Evolutionary conservation across 805 yeast genomes (phyloP), one percentile per base, ranked within the genome.

Genomic region (Maudiozyma barnettii): DNA sequence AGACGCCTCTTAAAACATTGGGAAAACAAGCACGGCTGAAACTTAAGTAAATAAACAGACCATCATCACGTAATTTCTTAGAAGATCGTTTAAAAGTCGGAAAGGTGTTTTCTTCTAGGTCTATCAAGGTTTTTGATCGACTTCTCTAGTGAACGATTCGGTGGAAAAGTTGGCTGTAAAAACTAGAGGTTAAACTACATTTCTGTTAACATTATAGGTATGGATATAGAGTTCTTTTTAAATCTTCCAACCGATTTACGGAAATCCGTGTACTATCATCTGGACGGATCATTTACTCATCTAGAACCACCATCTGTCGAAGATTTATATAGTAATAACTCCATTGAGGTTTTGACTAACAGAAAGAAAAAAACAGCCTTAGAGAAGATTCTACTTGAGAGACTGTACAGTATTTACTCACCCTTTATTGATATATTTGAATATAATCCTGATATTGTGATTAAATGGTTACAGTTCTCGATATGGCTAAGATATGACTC

Each of bases 401-500:
- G 33, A n/a, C 41, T 54, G 21, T 50, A 54, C 22, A 49, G 45
- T 1, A 44, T 51, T 14, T 59, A 54, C 40, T 43, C 52, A 8
- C 49, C 54, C 12, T 61, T 54, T 46, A 43, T 61, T 12, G 51
- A 50, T 12, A 50, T 58, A 18, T 63, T 61, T 48, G 61, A 55
- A 37, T 55, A 60, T 41, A 40, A 52, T n/a, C 57, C 57, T 1
- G 47, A 48, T 5, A 44, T 61, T 19, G 44, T 61, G 3, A 49
- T 47, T 13, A 26, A 47, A 13, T 64, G 67, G 66, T 42, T 60
- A 4, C 49, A 49, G 5, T 57, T 53, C 45, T 48, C 60, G 3
- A 38, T 53, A 2, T 59, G 64, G 61, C 43, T 63, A 18, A 44
- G 62, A 16, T 63, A 58, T 45, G 68, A 64, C 47, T 46, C 58